Evolutionary conservation across 768 basidiomycete species (phyloP), one percentile per base, ranked within the genome.

Genomic region (Terana coerulea): DNA sequence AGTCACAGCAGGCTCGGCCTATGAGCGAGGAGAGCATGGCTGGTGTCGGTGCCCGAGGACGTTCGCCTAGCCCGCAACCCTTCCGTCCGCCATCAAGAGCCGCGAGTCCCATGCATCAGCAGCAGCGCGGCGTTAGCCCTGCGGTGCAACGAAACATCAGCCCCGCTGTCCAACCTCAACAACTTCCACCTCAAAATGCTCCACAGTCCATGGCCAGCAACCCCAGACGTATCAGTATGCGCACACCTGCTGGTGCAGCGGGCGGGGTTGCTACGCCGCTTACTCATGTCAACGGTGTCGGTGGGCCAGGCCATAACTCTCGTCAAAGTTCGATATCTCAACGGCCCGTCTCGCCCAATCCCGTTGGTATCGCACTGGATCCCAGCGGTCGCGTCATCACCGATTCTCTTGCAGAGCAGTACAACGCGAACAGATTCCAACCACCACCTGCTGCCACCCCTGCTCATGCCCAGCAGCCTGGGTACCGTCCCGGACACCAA

Each of bases 291-390:
- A 41, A 54, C 54, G 53, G 41, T 51, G 61, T n/a, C 17, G 10
- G 12, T 70, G 37, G 71, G 65, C 45, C 73, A 63, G 43, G 73
- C 69, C 51, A 75, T 76, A 28, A 57, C 39, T 57, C 63, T 10
- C 45, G 52, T 11, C 52, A 35, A 28, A 54, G 52, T 50, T 60
- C 66, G 1, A 66, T 66, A 5, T 72, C 60, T 7, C 60, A 64
- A 29, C 41, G 41, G 2, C 75, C 84, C n/a, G 74, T 85, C 12
- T 90, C 86, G 51, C 86, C 86, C 26, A 91, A 87, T 52, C 74
- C 75, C n/a, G 76, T 91, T 3, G 92, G 94, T 3, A 95, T 95
- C 53, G 78, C 82, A 2, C 72, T 95, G 2, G 92, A 91, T 56
- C 83, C 86, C 0, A 80, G 73, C 52, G 94, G 93, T 7, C 77